These are phyloP conservation scores for Pestalotiopsis sp. DNA, from an alignment of 2,329 filamentous ascomycete genomes.

Conservation along the genomic window DNA sequence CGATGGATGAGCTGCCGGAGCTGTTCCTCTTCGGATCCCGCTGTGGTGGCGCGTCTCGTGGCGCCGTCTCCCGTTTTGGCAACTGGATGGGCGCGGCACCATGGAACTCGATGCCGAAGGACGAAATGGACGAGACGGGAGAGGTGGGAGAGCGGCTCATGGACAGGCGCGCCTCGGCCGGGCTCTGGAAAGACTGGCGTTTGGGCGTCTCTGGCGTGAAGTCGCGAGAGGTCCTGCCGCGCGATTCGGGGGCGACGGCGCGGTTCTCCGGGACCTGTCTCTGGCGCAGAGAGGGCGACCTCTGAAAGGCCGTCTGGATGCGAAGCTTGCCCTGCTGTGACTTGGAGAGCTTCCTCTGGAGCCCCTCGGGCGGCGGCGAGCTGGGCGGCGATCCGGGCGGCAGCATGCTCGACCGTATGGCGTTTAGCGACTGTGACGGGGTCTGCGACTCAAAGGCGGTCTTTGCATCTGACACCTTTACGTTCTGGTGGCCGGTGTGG, in stretches of 20 bases:
- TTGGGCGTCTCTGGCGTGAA: background rate
- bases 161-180: background rate
- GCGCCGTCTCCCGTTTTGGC: background rate
- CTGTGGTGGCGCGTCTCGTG: background rate
- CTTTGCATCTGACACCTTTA: slow-evolving; percentile 12
- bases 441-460: slow-evolving; percentile 14
- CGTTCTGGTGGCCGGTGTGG: slow-evolving; percentile 14
- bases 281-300: slow-evolving; percentile 11
- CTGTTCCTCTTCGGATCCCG: background rate
- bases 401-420: slow-evolving; percentile 8
- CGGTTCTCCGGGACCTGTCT: background rate
- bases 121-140: background rate
- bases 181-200: background rate
- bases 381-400: slow-evolving; percentile 2
- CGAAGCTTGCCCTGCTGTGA: slow-evolving; percentile 14
- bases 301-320: slow-evolving; percentile 11
- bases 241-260: background rate
- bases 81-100: background rate
- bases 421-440: slow-evolving; percentile 7
- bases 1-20: background rate
- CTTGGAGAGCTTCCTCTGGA: slow-evolving; percentile 12
- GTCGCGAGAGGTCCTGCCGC: background rate
- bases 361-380: background rate
- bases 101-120: background rate
- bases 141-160: background rate